Conservation (phyloP, 352 stramenopile genomes). For the Globisporangium irregulare region DNA sequence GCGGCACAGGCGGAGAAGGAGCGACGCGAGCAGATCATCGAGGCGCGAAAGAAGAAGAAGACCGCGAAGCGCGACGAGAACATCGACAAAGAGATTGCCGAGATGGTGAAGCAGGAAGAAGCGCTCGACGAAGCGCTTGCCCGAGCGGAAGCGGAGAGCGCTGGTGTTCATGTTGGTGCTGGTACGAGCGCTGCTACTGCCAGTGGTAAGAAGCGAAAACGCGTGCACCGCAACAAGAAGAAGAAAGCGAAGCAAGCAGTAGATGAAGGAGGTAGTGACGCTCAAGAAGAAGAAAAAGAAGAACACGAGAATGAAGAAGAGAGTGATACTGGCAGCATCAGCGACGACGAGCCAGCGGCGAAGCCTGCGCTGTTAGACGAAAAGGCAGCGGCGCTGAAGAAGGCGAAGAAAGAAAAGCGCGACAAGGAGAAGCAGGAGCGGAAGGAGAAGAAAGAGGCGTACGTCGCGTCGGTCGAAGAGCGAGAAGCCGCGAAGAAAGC, state of each 20-base stretch:
- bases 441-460: conserved; percentile 25
- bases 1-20: conserved; percentile 19
- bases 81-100: conserved; percentile 17
- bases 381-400: conserved; percentile 16
- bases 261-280: not conserved
- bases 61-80: conserved; percentile 16
- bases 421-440: conserved; percentile 30
- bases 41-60: conserved; percentile 27
- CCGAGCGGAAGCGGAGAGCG: conserved; percentile 16
- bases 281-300: conserved; percentile 16
- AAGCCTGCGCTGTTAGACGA: conserved; percentile 8
- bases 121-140: conserved; percentile 15
- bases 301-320: conserved; percentile 17
- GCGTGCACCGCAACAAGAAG: conserved; percentile 24
- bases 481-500: conserved; percentile 26
- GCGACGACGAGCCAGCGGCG: conserved; percentile 8
- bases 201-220: conserved; percentile 36
- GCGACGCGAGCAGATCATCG: conserved; percentile 18
- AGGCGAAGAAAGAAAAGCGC: conserved; percentile 18
- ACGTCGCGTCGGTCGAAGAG: conserved; percentile 21
- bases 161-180: conserved; percentile 6
- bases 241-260: conserved; percentile 10
- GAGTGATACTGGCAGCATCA: not conserved
- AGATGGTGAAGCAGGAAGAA: conserved; percentile 20
- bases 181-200: not conserved